phyloP scores from a whole-genome alignment of 225 moss, liverwort and hornwort species.

The Sphagnum tenellum region DNA sequence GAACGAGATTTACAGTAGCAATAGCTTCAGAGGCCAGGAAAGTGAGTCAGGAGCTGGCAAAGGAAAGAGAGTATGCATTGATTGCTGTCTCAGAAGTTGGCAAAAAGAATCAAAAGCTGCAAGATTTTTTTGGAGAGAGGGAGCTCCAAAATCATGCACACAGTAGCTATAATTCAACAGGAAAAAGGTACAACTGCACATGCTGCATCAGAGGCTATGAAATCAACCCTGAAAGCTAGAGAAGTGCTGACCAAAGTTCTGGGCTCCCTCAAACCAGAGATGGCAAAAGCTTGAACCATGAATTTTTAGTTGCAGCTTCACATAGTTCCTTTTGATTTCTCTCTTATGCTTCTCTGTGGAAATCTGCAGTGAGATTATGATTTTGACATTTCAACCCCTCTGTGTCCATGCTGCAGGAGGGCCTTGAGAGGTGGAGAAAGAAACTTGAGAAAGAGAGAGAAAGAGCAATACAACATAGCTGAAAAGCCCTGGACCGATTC shows the following conservation, averaged over 20 bases:
- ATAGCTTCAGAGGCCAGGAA: constrained; percentile 29
- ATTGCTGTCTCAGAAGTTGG: constrained; percentile 54
- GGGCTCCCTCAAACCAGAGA: constrained; percentile 71
- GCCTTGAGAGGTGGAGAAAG: constrained; percentile 44
- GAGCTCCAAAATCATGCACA: constrained; percentile 50
- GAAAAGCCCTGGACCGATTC: constrained; percentile 52
- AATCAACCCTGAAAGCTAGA: constrained; percentile 65
- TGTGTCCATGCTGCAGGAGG: constrained; percentile 21
- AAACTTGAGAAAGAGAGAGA: constrained; percentile 51
- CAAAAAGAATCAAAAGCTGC: constrained; percentile 55
- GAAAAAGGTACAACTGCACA: constrained; percentile 68
- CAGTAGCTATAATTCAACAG: constrained; percentile 59
- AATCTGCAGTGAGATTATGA: too few relatives aligned
- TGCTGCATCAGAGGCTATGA: constrained; percentile 72
- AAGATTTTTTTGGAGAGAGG: constrained; percentile 70
- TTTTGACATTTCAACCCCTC: too few relatives aligned
- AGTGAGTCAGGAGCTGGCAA: constrained; percentile 26
- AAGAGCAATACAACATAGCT: constrained; percentile 35
- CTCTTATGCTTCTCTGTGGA: too few relatives aligned
- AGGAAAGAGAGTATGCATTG: constrained; percentile 34
- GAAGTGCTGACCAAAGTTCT: constrained; percentile 58
- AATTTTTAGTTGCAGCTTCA: constrained; percentile 47
- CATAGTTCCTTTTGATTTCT: too few relatives aligned
- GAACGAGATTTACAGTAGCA: constrained; percentile 55
- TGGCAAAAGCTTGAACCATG: constrained; percentile 61